Evolutionary conservation across 176 grass and related monocot genomes (phyloP).

Genomic region (Eleusine coracana): DNA sequence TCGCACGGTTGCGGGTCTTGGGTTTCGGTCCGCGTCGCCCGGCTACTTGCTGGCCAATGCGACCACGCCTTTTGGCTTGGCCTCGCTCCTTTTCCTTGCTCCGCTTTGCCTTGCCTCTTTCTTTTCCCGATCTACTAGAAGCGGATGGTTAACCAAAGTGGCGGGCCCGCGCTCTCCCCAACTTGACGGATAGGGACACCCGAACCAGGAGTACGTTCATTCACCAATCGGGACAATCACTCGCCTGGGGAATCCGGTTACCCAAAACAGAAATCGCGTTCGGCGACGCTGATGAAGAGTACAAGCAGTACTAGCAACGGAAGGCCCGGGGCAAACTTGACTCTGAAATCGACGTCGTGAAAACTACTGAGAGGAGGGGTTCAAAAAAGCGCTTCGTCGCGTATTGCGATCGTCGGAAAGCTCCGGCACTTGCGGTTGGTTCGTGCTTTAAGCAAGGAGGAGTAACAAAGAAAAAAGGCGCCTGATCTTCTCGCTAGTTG

Average conservation of each 20-base stretch:
- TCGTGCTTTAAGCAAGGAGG: slow-evolving; percentile 28
- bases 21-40: slow-evolving; percentile 17
- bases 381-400: too few species aligned
- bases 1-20: background rate
- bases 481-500: background rate
- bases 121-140: slow-evolving; percentile 17
- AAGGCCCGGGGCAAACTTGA: background rate
- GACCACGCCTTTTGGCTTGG: slow-evolving; percentile 11
- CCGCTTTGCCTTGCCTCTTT: background rate
- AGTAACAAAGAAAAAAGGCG: background rate
- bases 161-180: slow-evolving; percentile 28
- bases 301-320: background rate
- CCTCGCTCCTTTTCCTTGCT: background rate
- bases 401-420: background rate
- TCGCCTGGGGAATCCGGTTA: background rate
- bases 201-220: slow-evolving; percentile 9
- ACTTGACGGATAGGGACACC: slow-evolving; percentile 16
- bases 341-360: background rate
- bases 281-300: background rate
- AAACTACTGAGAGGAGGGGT: background rate
- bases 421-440: slow-evolving; percentile 13
- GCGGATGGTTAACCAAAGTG: slow-evolving; percentile 26
- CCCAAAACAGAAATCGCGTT: background rate
- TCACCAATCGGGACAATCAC: slow-evolving; percentile 39
- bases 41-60: slow-evolving; percentile 35